Evolutionary conservation across 768 basidiomycete genomes (phyloP).

Genomic region (Filobasidium wieringae): DNA sequence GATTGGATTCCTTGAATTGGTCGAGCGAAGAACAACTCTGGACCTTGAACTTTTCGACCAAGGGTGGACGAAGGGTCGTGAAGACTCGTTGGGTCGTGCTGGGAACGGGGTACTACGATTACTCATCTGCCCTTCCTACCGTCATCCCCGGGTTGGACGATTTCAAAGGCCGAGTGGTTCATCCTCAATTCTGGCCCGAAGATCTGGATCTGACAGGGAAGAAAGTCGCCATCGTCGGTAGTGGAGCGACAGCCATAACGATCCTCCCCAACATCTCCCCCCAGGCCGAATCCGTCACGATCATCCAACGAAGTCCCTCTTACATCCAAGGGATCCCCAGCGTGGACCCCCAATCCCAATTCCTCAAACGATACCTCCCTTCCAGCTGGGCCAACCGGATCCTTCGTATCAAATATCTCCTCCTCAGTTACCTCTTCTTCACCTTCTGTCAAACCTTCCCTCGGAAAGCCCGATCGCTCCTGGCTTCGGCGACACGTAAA

Average conservation of each 20-base stretch:
- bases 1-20: constrained; percentile 8
- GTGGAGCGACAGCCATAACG: constrained; percentile 18
- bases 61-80: not conserved
- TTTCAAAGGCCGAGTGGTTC: constrained; percentile 14
- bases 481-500: not conserved
- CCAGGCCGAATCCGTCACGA: constrained; percentile 4
- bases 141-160: constrained; percentile 13
- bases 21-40: constrained; percentile 6
- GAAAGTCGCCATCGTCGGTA: constrained; percentile 15
- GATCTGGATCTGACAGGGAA: constrained; percentile 10
- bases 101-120: constrained; percentile 19
- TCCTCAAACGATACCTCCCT: constrained; percentile 2
- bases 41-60: constrained; percentile 1
- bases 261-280: constrained; percentile 12
- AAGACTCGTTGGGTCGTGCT: constrained; percentile 13
- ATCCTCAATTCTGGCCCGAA: constrained; percentile 20
- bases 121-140: constrained; percentile 11
- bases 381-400: not conserved
- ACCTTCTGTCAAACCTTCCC: constrained; percentile 10
- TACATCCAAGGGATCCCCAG: constrained; percentile 12
- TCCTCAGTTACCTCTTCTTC: constrained; percentile 11
- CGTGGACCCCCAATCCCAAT: not conserved
- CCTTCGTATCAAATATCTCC: constrained; percentile 2
- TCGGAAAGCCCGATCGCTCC: not conserved
- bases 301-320: constrained; percentile 15